phyloP scores from a whole-genome alignment of 768 basidiomycete genomes.

The Lactarius quietus region DNA sequence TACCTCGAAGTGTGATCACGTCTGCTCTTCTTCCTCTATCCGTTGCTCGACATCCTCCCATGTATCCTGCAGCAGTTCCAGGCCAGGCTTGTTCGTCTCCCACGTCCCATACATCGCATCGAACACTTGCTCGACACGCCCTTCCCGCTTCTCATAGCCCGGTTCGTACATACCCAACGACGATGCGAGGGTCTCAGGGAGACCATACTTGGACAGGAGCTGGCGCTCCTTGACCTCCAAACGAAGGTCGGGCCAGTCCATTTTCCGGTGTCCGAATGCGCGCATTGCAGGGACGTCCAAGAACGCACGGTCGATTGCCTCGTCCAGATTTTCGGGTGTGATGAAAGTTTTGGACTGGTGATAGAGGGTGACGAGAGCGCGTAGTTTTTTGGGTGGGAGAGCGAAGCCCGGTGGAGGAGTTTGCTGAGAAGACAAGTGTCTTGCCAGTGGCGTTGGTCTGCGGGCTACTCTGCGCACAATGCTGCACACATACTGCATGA shows the following conservation, averaged over 20 bases:
- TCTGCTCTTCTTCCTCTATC: slow-evolving; percentile 17
- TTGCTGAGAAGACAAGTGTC: slow-evolving; percentile 26
- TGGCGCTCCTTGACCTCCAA: slow-evolving; percentile 24
- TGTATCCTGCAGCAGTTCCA: slow-evolving; percentile 25
- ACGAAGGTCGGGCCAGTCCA: slow-evolving; percentile 24
- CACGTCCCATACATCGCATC: slow-evolving; percentile 26
- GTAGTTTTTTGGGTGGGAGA: slow-evolving; percentile 57
- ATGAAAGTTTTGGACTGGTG: slow-evolving; percentile 72
- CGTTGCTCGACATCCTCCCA: slow-evolving; percentile 24
- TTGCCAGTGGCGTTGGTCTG: slow-evolving; percentile 7
- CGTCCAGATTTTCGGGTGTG: slow-evolving; percentile 62
- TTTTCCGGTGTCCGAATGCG: slow-evolving; percentile 12
- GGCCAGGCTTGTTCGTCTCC: slow-evolving; percentile 15
- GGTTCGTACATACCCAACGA: neutral
- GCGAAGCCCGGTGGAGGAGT: slow-evolving; percentile 25
- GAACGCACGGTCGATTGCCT: slow-evolving; percentile 65
- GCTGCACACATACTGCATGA: slow-evolving; percentile 15
- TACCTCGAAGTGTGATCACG: slow-evolving; percentile 8
- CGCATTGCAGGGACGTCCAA: neutral
- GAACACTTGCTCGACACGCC: slow-evolving; percentile 16
- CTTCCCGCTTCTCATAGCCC: slow-evolving; percentile 7
- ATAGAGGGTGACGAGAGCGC: slow-evolving; percentile 73
- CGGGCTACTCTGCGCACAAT: slow-evolving; percentile 7
- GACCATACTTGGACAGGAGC: slow-evolving; percentile 16
- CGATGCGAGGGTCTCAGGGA: slow-evolving; percentile 18